Base-by-base conservation (phyloP, 176 grass and related monocot species). In the Carex littledalei region DNA sequence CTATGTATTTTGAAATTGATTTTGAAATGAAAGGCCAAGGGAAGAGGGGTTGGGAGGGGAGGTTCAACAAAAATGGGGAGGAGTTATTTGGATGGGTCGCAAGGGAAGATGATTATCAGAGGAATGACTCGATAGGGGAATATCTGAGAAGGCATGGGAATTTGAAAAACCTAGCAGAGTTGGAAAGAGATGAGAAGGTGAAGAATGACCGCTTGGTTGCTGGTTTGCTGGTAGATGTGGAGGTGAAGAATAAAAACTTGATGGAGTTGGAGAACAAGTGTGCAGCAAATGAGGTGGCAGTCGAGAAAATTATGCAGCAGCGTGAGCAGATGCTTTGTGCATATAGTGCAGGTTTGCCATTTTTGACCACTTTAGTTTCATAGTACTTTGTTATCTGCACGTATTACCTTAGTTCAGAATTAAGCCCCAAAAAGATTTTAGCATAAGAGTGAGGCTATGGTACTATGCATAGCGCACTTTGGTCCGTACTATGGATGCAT, bases 1-100 rank as follows among this genome's bases (percentile, higher is more conserved):
- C 81, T n/a, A 83, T 83, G 81, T 63, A 83, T 68, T 83, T 83
- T 52, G 39, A 83, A 53, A 66, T 13, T 21, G 41, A 68, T 66
- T 83, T 83, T 52, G 60, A 83, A 83, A 31, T 83, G n/a, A 63
- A 67, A 66, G 61, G 63, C 4, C 39, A 31, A 52, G 62, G 81
- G 26, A 83, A 54, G 37, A 66, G 15, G n/a, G 81, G 68, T 67
- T 83, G 41, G 61, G 81, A 83, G 34, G 74, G 74, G 49, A 18
- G 35, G 20, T 26, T 24, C 14, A 18, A 67, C 14, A 18, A 67
- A 22, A 53, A 83, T 5, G 49, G 49, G 7, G 81, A 53, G 3
- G 63, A 32, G 43, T 54, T 83, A 18, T 83, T 67, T 83, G 81
- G 63, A 54, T 83, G 81, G 81, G 49, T 69, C 0, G 81, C 62